Evolutionary conservation across 1,139 yeast genomes (phyloP), one percentile per base, ranked within the genome.

Genomic region (Geotrichum candidum): DNA sequence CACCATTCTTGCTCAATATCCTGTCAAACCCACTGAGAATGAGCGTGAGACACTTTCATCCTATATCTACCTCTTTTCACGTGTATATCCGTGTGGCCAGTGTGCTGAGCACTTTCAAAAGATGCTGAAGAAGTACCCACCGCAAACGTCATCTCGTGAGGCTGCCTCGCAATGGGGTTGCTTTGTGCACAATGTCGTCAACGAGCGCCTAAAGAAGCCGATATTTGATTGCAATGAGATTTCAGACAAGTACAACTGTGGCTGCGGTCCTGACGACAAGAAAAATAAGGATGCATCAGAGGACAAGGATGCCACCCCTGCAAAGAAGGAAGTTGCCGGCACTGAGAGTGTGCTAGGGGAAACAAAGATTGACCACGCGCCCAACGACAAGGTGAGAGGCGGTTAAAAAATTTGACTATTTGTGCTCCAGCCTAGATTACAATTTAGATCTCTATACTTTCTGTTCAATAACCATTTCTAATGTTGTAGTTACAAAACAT

Each of bases 101-200:
- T 92, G 98, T 77, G 97, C 99, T 0, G 80, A 90, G 67, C 99
- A 94, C 74, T 94, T 94, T 74, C 88, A 84, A 66, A 75, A 81
- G 68, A 77, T 92, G 67, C 76, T 94, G 63, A 71, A 77, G 60
- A 80, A 87, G 68, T 84, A 79, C 69, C 99, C 99, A 0, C 97
- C 97, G 2, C 99, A 95, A 71, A 82, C 88, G 2, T 80, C 84
- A 9, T 82, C 87, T 25, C 81, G 97, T 63, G 85, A 86, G 66
- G 83, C 85, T 1, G 98, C 99, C 0, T 91, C 97, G 0, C 77
- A 89, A 66, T 94, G 99, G 99, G 99, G 99, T 1, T 94, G 99
- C 73, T 86, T 86, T 70, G 81, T 94, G n/a, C 99, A 94, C 76
- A 94, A 95, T 70, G 76, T 81, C 65, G 97, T 92, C 46, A 94